Evolutionary conservation across 2,329 filamentous ascomycete genomes (phyloP).

Genomic region (Gaeumannomyces sp.): DNA sequence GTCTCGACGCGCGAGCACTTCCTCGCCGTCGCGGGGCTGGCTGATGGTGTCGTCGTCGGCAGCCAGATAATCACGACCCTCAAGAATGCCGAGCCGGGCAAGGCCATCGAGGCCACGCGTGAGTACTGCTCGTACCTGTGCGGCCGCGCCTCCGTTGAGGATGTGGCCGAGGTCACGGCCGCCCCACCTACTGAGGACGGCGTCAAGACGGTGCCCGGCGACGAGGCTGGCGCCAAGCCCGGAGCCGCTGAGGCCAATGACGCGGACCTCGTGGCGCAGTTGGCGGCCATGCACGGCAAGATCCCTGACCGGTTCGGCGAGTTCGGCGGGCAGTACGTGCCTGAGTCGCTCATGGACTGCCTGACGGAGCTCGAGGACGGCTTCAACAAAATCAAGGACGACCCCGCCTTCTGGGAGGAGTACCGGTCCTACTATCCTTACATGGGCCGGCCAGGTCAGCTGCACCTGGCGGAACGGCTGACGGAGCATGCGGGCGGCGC

Average conservation of each 20-base stretch:
- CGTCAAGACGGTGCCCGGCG: constrained; percentile 36
- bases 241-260: constrained; percentile 49
- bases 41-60: constrained; percentile 93
- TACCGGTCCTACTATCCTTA: constrained; percentile 94
- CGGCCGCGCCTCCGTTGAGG: constrained; percentile 32
- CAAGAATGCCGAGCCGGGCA: constrained; percentile 55
- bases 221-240: constrained; percentile 58
- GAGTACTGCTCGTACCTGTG: constrained; percentile 74
- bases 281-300: constrained; percentile 73
- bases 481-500: constrained; percentile 87
- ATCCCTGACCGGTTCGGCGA: constrained; percentile 87
- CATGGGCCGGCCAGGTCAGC: constrained; percentile 89
- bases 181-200: constrained; percentile 57
- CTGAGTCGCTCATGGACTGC: constrained; percentile 97
- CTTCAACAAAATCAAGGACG: constrained; percentile 80
- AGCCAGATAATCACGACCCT: constrained; percentile 88
- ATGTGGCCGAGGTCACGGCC: constrained; percentile 21
- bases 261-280: constrained; percentile 67
- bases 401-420: constrained; percentile 94
- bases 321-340: constrained; percentile 95
- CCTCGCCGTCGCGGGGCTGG: constrained; percentile 71
- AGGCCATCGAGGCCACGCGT: constrained; percentile 61
- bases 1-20: constrained; percentile 96
- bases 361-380: constrained; percentile 83
- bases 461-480: constrained; percentile 82